A percentile compares a stretch with the other conserved stretches of the same genome.
phyloP scores from a whole-genome alignment of 805 yeast genomes.

The Kuraishia floccosa region DNA sequence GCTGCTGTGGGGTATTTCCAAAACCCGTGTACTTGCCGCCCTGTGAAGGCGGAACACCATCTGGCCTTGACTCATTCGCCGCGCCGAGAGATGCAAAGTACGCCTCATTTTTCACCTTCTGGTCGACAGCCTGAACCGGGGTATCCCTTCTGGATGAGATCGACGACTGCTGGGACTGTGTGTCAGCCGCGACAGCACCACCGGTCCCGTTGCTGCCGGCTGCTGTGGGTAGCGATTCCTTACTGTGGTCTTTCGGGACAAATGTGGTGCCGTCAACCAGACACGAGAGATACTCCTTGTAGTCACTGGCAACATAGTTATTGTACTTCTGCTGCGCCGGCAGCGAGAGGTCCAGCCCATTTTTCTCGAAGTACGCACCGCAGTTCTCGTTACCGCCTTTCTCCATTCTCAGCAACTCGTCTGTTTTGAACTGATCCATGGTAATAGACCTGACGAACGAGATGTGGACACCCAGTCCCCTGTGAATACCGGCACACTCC shows the following conservation, averaged over 20 bases:
- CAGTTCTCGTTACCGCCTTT: conserved; percentile 84
- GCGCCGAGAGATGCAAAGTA: conserved; percentile 77
- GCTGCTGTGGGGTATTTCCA: conserved; percentile 59
- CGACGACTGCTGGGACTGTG: conserved; percentile 2
- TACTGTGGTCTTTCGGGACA: conserved; percentile 50
- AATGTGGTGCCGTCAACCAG: conserved; percentile 64
- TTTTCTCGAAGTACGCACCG: conserved; percentile 49
- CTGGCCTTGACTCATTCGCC: conserved; percentile 62
- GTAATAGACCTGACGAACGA: conserved; percentile 95
- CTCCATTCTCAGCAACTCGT: conserved; percentile 86
- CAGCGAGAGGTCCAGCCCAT: conserved; percentile 57
- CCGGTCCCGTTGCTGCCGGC: background rate
- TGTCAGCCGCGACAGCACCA: conserved; percentile 1
- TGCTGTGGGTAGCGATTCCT: conserved; percentile 25
- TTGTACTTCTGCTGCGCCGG: conserved; percentile 72
- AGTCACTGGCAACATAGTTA: conserved; percentile 90
- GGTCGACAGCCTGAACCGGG: conserved; percentile 11
- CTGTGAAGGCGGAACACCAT: conserved; percentile 76
- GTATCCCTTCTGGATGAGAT: conserved; percentile 6
- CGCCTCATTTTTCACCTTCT: conserved; percentile 59
- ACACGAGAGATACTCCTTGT: conserved; percentile 71
- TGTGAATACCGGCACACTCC: conserved; percentile 95
- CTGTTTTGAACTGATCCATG: conserved; percentile 97
- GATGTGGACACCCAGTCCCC: conserved; percentile 93
- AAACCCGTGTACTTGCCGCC: conserved; percentile 92